These are phyloP conservation scores for Lachancea sp. DNA, from an alignment of 805 yeast species.

Conservation along the genomic window DNA sequence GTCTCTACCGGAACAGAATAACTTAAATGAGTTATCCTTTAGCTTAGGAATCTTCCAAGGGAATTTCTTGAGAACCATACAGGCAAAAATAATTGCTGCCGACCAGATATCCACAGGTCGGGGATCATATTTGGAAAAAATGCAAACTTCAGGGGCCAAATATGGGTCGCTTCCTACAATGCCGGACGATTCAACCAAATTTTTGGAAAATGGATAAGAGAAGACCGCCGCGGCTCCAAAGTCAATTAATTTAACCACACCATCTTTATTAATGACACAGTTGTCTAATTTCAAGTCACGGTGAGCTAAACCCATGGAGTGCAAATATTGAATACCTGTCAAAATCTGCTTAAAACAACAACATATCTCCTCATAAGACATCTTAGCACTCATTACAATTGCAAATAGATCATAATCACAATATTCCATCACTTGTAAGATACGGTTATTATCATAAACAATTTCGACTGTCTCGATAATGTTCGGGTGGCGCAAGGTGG, in stretches of 20 bases:
- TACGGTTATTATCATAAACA: conserved; percentile 78
- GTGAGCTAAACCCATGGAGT: conserved; percentile 80
- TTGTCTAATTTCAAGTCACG: conserved; percentile 89
- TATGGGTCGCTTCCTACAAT: conserved; percentile 87
- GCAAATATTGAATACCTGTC: conserved; percentile 75
- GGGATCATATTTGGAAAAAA: conserved; percentile 78
- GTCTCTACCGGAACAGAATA: conserved; percentile 69
- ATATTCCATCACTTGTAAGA: conserved; percentile 90
- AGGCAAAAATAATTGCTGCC: conserved; percentile 81
- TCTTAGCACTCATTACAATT: conserved; percentile 87
- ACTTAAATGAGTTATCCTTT: conserved; percentile 73
- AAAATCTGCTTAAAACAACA: conserved; percentile 87
- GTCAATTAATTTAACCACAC: conserved; percentile 85
- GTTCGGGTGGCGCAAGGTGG: conserved; percentile 82
- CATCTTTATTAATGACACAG: conserved; percentile 77
- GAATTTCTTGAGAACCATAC: conserved; percentile 85
- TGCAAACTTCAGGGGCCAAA: conserved; percentile 87
- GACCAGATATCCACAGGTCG: conserved; percentile 95
- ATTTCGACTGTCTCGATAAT: conserved; percentile 88
- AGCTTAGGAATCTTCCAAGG: conserved; percentile 92
- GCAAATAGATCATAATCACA: conserved; percentile 92
- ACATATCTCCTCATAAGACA: conserved; percentile 70
- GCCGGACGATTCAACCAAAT: conserved; percentile 69
- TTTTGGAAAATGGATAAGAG: conserved; percentile 75
- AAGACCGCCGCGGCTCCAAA: conserved; percentile 92